phyloP scores from a whole-genome alignment of 805 yeast species.

The Schwanniomyces polymorphus region DNA sequence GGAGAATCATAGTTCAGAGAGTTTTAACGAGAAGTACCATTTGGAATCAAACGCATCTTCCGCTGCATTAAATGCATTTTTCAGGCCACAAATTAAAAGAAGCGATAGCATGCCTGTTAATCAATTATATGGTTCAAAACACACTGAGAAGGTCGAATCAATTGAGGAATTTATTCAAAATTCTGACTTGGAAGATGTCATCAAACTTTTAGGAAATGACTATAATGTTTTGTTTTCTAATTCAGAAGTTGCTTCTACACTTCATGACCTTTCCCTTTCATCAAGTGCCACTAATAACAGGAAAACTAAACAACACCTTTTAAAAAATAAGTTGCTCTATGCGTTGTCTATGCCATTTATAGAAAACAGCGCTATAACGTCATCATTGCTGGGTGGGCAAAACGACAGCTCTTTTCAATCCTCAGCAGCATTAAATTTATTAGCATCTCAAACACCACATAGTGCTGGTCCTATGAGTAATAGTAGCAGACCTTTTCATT shows the following conservation, averaged over 20 bases:
- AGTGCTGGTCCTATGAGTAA: conserved; percentile 6
- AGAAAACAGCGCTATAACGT: conserved; percentile 36
- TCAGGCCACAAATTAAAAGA: conserved; percentile 37
- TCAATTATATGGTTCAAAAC: conserved; percentile 10
- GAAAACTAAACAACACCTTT: conserved; percentile 36
- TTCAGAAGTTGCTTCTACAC: conserved; percentile 48
- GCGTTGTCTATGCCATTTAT: conserved; percentile 71
- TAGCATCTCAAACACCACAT: conserved; percentile 11
- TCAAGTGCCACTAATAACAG: conserved; percentile 25
- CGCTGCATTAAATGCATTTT: conserved; percentile 47
- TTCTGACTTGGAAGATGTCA: conserved; percentile 50
- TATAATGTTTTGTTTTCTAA: conserved; percentile 25
- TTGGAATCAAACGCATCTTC: conserved; percentile 45
- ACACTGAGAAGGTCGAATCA: not conserved
- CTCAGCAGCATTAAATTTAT: conserved; percentile 29
- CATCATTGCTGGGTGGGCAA: conserved; percentile 15
- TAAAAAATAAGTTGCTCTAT: conserved; percentile 51
- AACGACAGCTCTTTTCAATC: conserved; percentile 26
- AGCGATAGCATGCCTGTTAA: conserved; percentile 36
- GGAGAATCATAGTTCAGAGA: conserved; percentile 18
- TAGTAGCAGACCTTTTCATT: conserved; percentile 54
- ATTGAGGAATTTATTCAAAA: conserved; percentile 14
- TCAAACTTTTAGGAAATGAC: conserved; percentile 45
- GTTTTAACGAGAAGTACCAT: conserved; percentile 16
- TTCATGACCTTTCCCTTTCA: conserved; percentile 57